Conservation (phyloP, 495 filamentous ascomycete genomes). For the Lepidopterella palustris region DNA sequence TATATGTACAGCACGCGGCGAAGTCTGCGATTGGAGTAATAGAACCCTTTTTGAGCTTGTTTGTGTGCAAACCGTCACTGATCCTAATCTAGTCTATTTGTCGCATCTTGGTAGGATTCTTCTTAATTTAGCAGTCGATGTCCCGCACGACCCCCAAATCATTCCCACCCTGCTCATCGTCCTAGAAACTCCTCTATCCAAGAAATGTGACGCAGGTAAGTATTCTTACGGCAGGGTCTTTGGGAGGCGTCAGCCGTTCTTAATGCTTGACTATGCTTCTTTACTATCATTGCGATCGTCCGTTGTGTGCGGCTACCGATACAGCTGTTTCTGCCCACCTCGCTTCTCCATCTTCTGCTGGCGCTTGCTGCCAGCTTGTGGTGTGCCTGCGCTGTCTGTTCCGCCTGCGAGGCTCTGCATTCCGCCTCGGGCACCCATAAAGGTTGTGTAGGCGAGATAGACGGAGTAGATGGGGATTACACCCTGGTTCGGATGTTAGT, state of each 20-base stretch:
- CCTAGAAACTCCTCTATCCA: no score
- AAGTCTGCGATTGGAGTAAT: no score
- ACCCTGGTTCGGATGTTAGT: slow-evolving; percentile 1
- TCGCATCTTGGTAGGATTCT: no score
- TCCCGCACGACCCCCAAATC: no score
- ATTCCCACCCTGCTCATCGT: no score
- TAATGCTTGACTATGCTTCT: no score
- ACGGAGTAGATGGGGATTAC: slow-evolving; percentile 36
- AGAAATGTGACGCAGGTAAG: no score
- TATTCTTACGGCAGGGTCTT: no score
- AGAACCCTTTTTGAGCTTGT: no score
- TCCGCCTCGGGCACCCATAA: slow-evolving; percentile 27
- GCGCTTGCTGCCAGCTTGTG: slow-evolving; percentile 32
- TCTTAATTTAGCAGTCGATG: no score
- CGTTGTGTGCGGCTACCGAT: slow-evolving; percentile 25
- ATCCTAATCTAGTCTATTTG: not conserved
- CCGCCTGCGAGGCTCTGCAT: slow-evolving; percentile 28
- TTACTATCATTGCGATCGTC: no score
- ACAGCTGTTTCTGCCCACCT: slow-evolving; percentile 35
- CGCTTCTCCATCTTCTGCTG: slow-evolving; percentile 39
- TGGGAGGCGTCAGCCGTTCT: no score
- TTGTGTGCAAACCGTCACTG: not conserved
- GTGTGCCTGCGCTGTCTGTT: slow-evolving; percentile 21
- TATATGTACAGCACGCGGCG: slow-evolving; percentile 3
- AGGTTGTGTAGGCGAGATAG: slow-evolving; percentile 34